A percentile compares a stretch with the other conserved stretches of the same genome.
These are phyloP conservation scores for Fagus crenata DNA, from an alignment of 306 rosid species.

Conservation along the genomic window DNA sequence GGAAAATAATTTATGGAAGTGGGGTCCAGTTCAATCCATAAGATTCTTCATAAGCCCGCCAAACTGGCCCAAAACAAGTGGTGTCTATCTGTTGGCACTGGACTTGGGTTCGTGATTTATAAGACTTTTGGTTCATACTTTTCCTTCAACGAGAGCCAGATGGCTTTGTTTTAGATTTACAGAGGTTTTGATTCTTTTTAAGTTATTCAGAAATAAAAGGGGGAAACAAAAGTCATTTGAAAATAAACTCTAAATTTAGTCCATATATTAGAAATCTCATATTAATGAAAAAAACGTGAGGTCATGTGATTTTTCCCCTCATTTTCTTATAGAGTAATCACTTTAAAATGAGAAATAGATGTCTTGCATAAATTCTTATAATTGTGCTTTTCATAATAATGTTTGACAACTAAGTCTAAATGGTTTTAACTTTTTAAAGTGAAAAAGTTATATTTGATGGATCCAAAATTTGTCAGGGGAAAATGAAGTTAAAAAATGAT, in stretches of 20 bases:
- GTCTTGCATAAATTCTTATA: not conserved
- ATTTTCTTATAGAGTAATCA: not conserved
- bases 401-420: too few relatives aligned
- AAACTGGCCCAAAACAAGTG: slow-evolving; percentile 5
- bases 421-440: not conserved
- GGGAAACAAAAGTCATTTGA: not conserved
- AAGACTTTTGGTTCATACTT: not conserved
- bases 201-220: not conserved
- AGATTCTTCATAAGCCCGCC: not conserved
- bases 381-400: not conserved
- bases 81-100: not conserved
- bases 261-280: too few relatives aligned
- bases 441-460: not conserved
- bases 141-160: not conserved
- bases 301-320: not conserved
- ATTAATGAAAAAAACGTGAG: not conserved
- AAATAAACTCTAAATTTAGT: not conserved
- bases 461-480: not conserved
- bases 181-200: not conserved
- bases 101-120: not conserved
- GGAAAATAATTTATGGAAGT: not conserved
- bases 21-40: not conserved
- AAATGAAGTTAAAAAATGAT: not conserved
- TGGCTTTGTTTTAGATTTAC: not conserved
- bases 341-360: not conserved